Evolutionary conservation across 2,329 filamentous ascomycete genomes (phyloP).

Genomic region (Fusarium sulawesiense): DNA sequence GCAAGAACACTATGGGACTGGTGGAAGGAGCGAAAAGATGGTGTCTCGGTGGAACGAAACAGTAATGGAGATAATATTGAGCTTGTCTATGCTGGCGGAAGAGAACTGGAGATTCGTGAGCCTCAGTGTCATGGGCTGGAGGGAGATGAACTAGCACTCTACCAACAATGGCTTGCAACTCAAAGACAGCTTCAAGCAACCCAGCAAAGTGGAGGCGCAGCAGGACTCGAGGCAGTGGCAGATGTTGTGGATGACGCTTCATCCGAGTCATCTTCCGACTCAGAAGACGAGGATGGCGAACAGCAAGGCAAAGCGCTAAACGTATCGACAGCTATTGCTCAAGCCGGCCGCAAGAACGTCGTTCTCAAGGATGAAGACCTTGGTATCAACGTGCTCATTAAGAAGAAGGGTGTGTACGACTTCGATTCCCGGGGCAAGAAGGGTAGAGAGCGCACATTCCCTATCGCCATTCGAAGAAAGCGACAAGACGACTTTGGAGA

Average conservation of each 20-base stretch:
- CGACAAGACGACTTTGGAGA: slow-evolving; percentile 94
- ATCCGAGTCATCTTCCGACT: slow-evolving; percentile 85
- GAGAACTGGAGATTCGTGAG: slow-evolving; percentile 70
- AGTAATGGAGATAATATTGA: slow-evolving; percentile 69
- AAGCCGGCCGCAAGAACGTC: slow-evolving; percentile 86
- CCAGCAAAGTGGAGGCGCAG: slow-evolving; percentile 75
- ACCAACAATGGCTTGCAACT: slow-evolving; percentile 92
- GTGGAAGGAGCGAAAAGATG: slow-evolving; percentile 77
- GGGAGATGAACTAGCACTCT: slow-evolving; percentile 80
- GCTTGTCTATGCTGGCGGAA: slow-evolving; percentile 73
- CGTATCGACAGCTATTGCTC: slow-evolving; percentile 84
- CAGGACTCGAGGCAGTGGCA: slow-evolving; percentile 74
- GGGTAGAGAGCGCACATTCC: slow-evolving; percentile 92
- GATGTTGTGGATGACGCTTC: slow-evolving; percentile 86
- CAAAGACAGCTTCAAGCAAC: slow-evolving; percentile 89
- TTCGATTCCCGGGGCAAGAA: slow-evolving; percentile 93
- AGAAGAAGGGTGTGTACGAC: slow-evolving; percentile 91
- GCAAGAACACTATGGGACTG: slow-evolving; percentile 83
- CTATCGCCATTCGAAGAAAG: slow-evolving; percentile 81
- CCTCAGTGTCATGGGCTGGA: slow-evolving; percentile 74
- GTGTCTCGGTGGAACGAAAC: slow-evolving; percentile 68
- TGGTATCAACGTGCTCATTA: slow-evolving; percentile 89
- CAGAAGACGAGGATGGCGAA: slow-evolving; percentile 88
- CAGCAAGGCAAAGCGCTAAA: slow-evolving; percentile 94
- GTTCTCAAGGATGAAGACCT: slow-evolving; percentile 90